These are phyloP conservation scores for Syncephalastrum racemosum DNA, from an alignment of 371 early-diverging fungal genomes.

Conservation along the genomic window DNA sequence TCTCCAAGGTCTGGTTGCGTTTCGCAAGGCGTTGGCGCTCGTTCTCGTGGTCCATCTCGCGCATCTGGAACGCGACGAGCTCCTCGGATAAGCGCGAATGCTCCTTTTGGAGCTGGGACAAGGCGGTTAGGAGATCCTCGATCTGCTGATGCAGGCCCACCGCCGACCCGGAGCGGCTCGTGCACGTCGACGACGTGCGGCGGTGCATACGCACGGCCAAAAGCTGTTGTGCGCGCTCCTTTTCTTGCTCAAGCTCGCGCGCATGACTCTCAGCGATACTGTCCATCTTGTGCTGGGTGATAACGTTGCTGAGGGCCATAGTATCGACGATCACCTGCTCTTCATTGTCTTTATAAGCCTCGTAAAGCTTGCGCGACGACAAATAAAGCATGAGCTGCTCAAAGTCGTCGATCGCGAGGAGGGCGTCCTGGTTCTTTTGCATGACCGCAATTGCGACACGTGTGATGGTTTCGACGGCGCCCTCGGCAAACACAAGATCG, in stretches of 20 bases:
- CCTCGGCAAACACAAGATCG: conserved; percentile 89
- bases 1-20: conserved; percentile 35
- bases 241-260: conserved; percentile 44
- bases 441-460: conserved; percentile 80
- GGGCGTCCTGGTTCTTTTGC: conserved; percentile 66
- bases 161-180: conserved; percentile 6
- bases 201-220: conserved; percentile 25
- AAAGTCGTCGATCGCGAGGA: conserved; percentile 71
- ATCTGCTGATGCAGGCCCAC: conserved; percentile 49
- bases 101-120: conserved; percentile 55
- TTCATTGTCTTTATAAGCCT: conserved; percentile 56
- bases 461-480: conserved; percentile 74
- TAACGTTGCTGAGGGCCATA: conserved; percentile 49
- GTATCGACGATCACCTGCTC: conserved; percentile 71
- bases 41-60: conserved; percentile 47
- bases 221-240: conserved; percentile 47
- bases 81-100: conserved; percentile 47
- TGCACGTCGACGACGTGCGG: conserved; percentile 6
- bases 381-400: conserved; percentile 73
- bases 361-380: conserved; percentile 70
- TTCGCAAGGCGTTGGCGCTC: conserved; percentile 32
- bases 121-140: conserved; percentile 52
- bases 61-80: conserved; percentile 48
- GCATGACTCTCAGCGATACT: conserved; percentile 61
- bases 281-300: conserved; percentile 66